Percentiles rank a stretch among this genome's conserved stretches.
These are phyloP conservation scores for Purpureocillium lavendulum DNA, from an alignment of 2,329 filamentous ascomycete genomes.

Conservation along the genomic window DNA sequence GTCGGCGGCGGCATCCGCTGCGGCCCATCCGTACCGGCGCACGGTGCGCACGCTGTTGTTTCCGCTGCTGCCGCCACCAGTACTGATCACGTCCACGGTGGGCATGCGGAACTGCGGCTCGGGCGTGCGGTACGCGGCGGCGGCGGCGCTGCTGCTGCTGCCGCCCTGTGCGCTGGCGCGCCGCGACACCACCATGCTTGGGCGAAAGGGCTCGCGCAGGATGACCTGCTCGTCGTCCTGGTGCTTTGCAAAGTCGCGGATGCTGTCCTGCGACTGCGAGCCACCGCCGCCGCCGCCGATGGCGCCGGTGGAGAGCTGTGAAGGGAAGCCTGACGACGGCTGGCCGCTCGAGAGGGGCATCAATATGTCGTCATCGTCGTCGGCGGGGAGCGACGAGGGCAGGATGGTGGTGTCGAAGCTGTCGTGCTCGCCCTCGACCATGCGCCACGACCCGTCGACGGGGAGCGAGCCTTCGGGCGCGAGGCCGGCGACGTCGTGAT, in stretches of 20 bases:
- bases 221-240: slow-evolving; percentile 50
- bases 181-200: slow-evolving; percentile 38
- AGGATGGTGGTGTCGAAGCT: slow-evolving; percentile 50
- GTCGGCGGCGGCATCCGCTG: too few relatives aligned
- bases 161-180: slow-evolving; percentile 10
- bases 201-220: slow-evolving; percentile 45
- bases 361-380: slow-evolving; percentile 28
- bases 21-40: too few relatives aligned
- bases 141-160: too few relatives aligned
- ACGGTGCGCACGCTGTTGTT: too few relatives aligned
- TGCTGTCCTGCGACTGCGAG: slow-evolving; percentile 43
- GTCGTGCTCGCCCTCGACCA: slow-evolving; percentile 53
- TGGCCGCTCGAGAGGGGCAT: slow-evolving; percentile 28
- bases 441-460: slow-evolving; percentile 50
- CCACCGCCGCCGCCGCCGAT: too few relatives aligned
- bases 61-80: slow-evolving; percentile 21
- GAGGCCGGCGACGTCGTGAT: slow-evolving; percentile 2
- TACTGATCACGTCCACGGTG: slow-evolving; percentile 30
- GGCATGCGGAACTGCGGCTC: slow-evolving; percentile 49
- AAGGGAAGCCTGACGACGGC: slow-evolving; percentile 29
- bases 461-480: slow-evolving; percentile 21
- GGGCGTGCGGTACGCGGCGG: slow-evolving; percentile 29
- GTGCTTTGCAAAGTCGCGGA: slow-evolving; percentile 42
- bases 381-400: slow-evolving; percentile 25
- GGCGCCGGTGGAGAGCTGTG: slow-evolving; percentile 31